phyloP scores from a whole-genome alignment of 805 yeast genomes.

The Saturnispora serradocipensis region DNA sequence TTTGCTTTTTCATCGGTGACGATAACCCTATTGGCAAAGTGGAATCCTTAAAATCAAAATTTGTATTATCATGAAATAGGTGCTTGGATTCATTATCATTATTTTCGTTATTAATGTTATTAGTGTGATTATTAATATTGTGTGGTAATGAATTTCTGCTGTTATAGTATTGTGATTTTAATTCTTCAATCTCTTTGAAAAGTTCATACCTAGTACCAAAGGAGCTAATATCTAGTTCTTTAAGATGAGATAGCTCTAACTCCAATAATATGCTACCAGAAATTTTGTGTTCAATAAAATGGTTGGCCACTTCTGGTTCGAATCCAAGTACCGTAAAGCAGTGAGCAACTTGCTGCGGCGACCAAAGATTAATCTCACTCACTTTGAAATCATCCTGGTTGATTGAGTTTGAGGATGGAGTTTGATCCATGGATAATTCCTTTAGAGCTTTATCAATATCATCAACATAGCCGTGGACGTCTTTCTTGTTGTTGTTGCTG shows the following conservation, averaged over 20 bases:
- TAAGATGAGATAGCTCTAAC: slow-evolving; percentile 74
- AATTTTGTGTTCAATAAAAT: slow-evolving; percentile 80
- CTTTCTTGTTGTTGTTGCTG: neutral
- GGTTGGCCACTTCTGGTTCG: slow-evolving; percentile 63
- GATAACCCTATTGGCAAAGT: neutral
- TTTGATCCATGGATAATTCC: slow-evolving; percentile 36
- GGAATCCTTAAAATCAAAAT: neutral
- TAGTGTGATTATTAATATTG: neutral
- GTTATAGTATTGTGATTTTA: slow-evolving; percentile 28
- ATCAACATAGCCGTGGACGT: slow-evolving; percentile 38
- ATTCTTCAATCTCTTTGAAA: slow-evolving; percentile 75
- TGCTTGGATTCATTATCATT: neutral
- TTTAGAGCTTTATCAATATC: slow-evolving; percentile 68
- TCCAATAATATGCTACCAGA: slow-evolving; percentile 81
- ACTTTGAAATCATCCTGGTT: slow-evolving; percentile 31
- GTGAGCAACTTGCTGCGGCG: slow-evolving; percentile 75
- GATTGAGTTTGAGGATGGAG: neutral
- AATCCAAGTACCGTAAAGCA: slow-evolving; percentile 69
- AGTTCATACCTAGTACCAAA: slow-evolving; percentile 95
- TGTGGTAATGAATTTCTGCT: neutral
- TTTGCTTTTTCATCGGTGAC: neutral
- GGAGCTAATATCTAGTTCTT: slow-evolving; percentile 83
- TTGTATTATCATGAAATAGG: neutral
- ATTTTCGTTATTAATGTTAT: neutral
- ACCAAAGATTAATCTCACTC: slow-evolving; percentile 53